Percentiles rank a stretch among this genome's conserved stretches.
These are phyloP conservation scores for Cylindrotheca closterium DNA, from an alignment of 108 stramenopile species.

Conservation along the genomic window DNA sequence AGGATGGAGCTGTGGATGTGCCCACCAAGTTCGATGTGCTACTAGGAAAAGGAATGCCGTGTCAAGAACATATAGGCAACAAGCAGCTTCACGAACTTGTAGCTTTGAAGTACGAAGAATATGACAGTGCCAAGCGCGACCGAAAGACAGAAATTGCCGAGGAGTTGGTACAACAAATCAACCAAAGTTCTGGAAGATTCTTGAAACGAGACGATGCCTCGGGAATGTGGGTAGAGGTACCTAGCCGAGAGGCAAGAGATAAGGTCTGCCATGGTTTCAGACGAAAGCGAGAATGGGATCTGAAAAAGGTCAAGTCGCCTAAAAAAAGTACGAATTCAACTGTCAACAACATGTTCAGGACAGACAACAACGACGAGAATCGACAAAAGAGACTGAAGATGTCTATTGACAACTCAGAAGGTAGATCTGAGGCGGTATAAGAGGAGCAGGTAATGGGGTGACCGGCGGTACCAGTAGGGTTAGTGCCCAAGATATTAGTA, in stretches of 20 bases:
- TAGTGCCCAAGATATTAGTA: too few species aligned
- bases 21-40: conserved; percentile 10
- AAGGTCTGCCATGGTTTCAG: conserved; percentile 13
- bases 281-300: neutral
- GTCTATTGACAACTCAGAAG: too few species aligned
- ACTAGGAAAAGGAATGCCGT: conserved; percentile 3
- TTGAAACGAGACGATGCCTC: conserved; percentile 2
- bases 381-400: too few species aligned
- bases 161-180: neutral
- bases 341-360: too few species aligned
- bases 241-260: conserved; percentile 8
- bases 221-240: conserved; percentile 13
- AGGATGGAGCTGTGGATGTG: neutral
- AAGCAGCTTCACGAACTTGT: conserved; percentile 3
- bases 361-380: too few species aligned
- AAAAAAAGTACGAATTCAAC: too few species aligned
- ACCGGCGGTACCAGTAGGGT: too few species aligned
- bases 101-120: conserved; percentile 6
- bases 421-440: too few species aligned
- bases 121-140: neutral
- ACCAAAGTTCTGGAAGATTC: neutral
- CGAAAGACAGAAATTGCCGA: conserved; percentile 17
- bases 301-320: neutral
- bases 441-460: too few species aligned
- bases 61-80: conserved; percentile 15